Evolutionary conservation across 768 basidiomycete genomes (phyloP).

Genomic region (Leccinum imitatum): DNA sequence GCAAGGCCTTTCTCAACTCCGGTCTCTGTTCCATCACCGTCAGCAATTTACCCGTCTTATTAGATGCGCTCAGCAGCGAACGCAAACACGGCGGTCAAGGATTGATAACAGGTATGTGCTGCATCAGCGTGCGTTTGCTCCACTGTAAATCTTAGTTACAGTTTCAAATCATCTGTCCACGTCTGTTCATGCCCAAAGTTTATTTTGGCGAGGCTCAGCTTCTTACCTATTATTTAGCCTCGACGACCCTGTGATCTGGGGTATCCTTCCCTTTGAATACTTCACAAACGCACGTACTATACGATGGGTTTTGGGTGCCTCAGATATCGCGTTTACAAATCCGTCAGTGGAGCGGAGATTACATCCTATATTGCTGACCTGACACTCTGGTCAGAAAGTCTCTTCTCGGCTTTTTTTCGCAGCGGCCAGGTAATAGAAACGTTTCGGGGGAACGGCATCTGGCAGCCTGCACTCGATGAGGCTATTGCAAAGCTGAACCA

Average conservation of each 20-base stretch:
- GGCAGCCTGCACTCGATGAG: slow-evolving; percentile 82
- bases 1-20: slow-evolving; percentile 72
- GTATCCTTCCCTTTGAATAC: slow-evolving; percentile 64
- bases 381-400: slow-evolving; percentile 45
- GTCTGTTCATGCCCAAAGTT: slow-evolving; percentile 41
- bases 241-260: slow-evolving; percentile 89
- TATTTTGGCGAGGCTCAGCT: slow-evolving; percentile 1
- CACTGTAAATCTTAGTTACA: slow-evolving; percentile 30
- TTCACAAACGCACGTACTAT: slow-evolving; percentile 59
- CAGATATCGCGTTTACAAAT: slow-evolving; percentile 94
- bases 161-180: slow-evolving; percentile 95
- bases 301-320: slow-evolving; percentile 92
- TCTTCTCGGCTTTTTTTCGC: slow-evolving; percentile 83
- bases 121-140: neutral
- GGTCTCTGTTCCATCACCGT: slow-evolving; percentile 70
- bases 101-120: slow-evolving; percentile 65
- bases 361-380: slow-evolving; percentile 16
- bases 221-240: slow-evolving; percentile 44
- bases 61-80: slow-evolving; percentile 55
- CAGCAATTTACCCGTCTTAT: slow-evolving; percentile 63
- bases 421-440: slow-evolving; percentile 92
- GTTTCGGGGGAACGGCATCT: slow-evolving; percentile 84
- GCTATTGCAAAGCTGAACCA: slow-evolving; percentile 78
- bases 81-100: slow-evolving; percentile 54
- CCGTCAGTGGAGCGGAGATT: slow-evolving; percentile 50